phyloP scores from a whole-genome alignment of 148 eudicot species.

The Diospyros lotus region DNA sequence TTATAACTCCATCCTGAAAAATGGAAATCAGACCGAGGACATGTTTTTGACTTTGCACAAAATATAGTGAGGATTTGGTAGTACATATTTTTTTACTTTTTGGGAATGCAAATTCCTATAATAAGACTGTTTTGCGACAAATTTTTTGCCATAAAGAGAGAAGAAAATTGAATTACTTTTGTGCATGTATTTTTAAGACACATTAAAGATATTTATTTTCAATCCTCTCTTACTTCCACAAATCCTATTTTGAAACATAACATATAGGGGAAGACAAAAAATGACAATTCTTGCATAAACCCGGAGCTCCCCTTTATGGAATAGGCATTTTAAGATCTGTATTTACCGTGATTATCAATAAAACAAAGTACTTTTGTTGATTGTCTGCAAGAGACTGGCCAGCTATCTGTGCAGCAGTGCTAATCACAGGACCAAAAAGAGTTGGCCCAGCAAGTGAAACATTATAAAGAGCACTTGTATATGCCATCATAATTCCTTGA shows the following conservation, averaged over 20 bases:
- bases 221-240: too few relatives aligned
- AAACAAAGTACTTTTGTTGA: conserved; percentile 68
- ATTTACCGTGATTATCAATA: conserved; percentile 89
- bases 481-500: conserved; percentile 88
- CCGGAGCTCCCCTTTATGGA: not conserved
- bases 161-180: too few relatives aligned
- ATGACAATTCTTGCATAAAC: too few relatives aligned
- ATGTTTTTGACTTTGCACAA: not conserved
- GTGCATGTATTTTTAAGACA: too few relatives aligned
- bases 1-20: conserved; percentile 90
- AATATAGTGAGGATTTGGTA: not conserved
- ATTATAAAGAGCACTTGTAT: conserved; percentile 71
- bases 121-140: not conserved
- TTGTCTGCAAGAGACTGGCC: conserved; percentile 56
- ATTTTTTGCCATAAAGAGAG: too few relatives aligned
- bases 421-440: conserved; percentile 82
- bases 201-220: too few relatives aligned
- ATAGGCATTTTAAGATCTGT: not conserved
- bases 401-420: conserved; percentile 74
- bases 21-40: not conserved
- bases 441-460: conserved; percentile 99
- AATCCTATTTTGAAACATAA: too few relatives aligned
- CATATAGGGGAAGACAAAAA: too few relatives aligned
- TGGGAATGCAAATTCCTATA: not conserved
- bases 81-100: not conserved